phyloP scores from a whole-genome alignment of 2,329 filamentous ascomycete genomes.

The Knufia fluminis region DNA sequence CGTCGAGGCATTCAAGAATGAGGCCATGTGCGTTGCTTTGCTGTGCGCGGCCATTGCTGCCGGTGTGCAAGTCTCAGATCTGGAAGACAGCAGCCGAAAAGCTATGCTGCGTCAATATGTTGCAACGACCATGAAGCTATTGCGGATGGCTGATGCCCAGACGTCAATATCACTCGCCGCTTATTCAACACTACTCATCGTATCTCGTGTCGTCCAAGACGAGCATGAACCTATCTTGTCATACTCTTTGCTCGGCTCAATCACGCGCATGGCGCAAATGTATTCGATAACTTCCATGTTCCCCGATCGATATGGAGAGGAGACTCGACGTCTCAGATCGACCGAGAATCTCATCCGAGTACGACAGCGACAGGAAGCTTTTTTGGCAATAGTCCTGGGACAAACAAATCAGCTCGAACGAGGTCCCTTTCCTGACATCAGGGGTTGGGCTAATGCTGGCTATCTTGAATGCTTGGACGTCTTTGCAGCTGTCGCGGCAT shows the following conservation, averaged over 20 bases:
- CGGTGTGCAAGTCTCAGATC: conserved; percentile 6
- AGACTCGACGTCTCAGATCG: conserved; percentile 1
- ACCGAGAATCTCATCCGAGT: conserved; percentile 1
- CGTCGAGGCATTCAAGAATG: background rate
- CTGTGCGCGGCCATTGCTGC: conserved; percentile 4
- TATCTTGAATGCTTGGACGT: conserved; percentile 5
- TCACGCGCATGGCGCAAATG: conserved; percentile 5
- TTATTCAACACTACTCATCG: conserved; percentile 1
- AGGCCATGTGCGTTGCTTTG: background rate
- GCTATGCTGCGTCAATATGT: conserved; percentile 4
- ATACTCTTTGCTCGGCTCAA: conserved; percentile 1
- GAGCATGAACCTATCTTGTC: conserved; percentile 5
- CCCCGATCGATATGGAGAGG: background rate
- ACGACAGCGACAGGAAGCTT: conserved; percentile 5
- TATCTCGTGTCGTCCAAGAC: conserved; percentile 7
- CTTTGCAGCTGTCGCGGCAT: background rate
- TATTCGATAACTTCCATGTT: conserved; percentile 1
- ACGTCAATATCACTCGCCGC: conserved; percentile 1
- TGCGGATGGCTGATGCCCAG: conserved; percentile 5
- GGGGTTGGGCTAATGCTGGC: conserved; percentile 1
- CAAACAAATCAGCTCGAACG: conserved; percentile 4
- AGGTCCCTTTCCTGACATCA: background rate
- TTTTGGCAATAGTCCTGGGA: conserved; percentile 4
- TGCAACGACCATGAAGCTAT: conserved; percentile 4
- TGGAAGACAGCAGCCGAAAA: background rate